Percentiles rank a stretch among this genome's conserved stretches.
Evolutionary conservation across 306 rosid species (phyloP).

Genomic region (Casuarina cunninghamiana): DNA sequence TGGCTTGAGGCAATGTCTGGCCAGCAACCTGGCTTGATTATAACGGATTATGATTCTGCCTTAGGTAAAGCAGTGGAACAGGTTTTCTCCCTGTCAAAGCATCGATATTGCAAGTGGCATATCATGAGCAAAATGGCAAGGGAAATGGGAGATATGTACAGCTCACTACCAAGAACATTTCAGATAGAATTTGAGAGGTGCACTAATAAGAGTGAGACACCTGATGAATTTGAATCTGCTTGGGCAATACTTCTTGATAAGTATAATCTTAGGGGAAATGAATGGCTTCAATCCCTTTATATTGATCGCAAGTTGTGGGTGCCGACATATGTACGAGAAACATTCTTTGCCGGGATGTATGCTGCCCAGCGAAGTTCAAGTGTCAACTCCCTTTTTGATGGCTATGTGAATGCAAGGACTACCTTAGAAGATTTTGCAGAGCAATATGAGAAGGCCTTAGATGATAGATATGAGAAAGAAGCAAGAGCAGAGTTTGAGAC

Average conservation of each 20-base stretch:
- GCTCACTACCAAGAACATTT: constrained; percentile 23
- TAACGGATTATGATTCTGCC: constrained; percentile 18
- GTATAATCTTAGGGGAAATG: constrained; percentile 26
- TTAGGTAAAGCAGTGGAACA: constrained; percentile 12
- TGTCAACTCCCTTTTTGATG: constrained; percentile 21
- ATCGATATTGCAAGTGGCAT: constrained; percentile 26
- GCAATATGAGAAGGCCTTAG: constrained; percentile 25
- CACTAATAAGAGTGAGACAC: constrained; percentile 19
- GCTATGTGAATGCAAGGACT: constrained; percentile 28
- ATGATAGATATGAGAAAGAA: constrained; percentile 28
- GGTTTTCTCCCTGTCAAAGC: constrained; percentile 16
- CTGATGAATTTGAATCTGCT: constrained; percentile 27
- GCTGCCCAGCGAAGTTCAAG: constrained; percentile 12
- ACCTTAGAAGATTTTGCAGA: constrained; percentile 21
- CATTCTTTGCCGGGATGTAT: constrained; percentile 22
- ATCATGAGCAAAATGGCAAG: constrained; percentile 24
- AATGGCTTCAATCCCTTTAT: constrained; percentile 33
- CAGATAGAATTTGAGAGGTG: constrained; percentile 20
- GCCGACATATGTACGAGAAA: constrained; percentile 5
- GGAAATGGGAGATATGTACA: constrained; percentile 21
- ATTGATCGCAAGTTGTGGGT: constrained; percentile 23
- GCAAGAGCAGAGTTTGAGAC: constrained; percentile 27
- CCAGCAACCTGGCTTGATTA: constrained; percentile 19
- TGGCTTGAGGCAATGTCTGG: constrained; percentile 30
- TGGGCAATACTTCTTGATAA: constrained; percentile 28